Conservation (phyloP, 2,329 filamentous ascomycete species). For the Rhytidhysteron rufulum region DNA sequence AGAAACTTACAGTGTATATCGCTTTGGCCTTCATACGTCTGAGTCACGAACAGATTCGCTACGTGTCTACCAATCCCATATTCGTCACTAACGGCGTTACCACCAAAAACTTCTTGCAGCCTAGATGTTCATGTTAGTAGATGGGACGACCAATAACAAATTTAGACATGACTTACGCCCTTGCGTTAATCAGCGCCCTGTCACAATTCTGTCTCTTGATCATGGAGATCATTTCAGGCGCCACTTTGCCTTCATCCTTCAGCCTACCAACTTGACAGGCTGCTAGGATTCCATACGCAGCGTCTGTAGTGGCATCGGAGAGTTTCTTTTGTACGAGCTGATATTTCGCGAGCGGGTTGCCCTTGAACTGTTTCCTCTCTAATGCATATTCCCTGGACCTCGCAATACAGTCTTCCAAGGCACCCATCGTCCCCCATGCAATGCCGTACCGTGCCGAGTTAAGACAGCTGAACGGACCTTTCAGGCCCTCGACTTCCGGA, state of each 20-base stretch:
- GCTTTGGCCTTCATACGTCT: slow-evolving; percentile 97
- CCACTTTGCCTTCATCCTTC: slow-evolving; percentile 83
- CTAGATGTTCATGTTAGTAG: slow-evolving; percentile 32
- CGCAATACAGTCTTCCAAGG: slow-evolving; percentile 84
- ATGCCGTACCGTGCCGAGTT: slow-evolving; percentile 94
- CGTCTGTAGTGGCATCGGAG: slow-evolving; percentile 86
- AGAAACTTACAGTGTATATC: slow-evolving; percentile 85
- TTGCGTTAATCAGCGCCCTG: slow-evolving; percentile 72
- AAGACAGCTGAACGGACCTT: slow-evolving; percentile 86
- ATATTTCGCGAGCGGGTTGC: slow-evolving; percentile 90
- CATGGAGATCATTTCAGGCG: slow-evolving; percentile 95
- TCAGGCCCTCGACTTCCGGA: slow-evolving; percentile 79
- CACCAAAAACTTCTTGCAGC: slow-evolving; percentile 93
- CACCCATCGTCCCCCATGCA: slow-evolving; percentile 88
- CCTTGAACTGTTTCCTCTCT: slow-evolving; percentile 93
- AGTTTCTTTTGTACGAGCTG: slow-evolving; percentile 98
- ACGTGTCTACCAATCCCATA: slow-evolving; percentile 94
- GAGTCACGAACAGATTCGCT: slow-evolving; percentile 92
- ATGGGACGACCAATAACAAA: slow-evolving; percentile 1
- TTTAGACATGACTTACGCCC: slow-evolving; percentile 47
- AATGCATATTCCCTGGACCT: slow-evolving; percentile 83
- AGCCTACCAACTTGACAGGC: slow-evolving; percentile 86
- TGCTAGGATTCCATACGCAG: slow-evolving; percentile 84
- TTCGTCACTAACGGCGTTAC: slow-evolving; percentile 97
- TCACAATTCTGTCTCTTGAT: slow-evolving; percentile 98